phyloP scores from a whole-genome alignment of 345 rosid genomes.

The Corymbia maculata region DNA sequence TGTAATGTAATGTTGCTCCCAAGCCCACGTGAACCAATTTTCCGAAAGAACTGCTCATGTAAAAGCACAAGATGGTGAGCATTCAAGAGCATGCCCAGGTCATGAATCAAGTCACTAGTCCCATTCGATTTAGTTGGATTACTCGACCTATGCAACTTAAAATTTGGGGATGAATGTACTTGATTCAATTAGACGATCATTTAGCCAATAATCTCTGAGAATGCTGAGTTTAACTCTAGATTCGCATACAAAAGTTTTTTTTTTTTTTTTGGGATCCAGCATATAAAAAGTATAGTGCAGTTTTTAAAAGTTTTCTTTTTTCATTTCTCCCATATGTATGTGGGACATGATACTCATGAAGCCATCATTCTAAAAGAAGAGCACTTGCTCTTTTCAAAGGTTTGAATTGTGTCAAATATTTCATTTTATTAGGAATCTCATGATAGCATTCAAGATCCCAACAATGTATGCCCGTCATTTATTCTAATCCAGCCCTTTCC shows the following conservation, averaged over 20 bases:
- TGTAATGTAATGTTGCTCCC: not conserved
- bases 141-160: not conserved
- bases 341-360: not conserved
- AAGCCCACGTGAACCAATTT: not conserved
- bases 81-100: rapidly evolving
- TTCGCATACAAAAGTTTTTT: not conserved
- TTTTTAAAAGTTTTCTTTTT: not conserved
- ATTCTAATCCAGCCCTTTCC: not conserved
- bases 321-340: not conserved
- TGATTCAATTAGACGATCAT: not conserved
- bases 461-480: not conserved
- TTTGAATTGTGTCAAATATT: not conserved
- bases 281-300: not conserved
- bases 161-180: not conserved
- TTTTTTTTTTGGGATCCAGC: not conserved
- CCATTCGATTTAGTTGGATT: not conserved
- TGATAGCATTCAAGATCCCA: not conserved
- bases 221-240: not conserved
- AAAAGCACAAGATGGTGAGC: not conserved
- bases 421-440: not conserved
- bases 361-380: not conserved
- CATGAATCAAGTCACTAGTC: not conserved
- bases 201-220: not conserved
- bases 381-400: not conserved
- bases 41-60: not conserved